Percentiles rank a stretch among this genome's conserved stretches.
Conservation (phyloP, 2,329 filamentous ascomycete genomes). For the Ophiocordyceps camponoti-rufipedis region DNA sequence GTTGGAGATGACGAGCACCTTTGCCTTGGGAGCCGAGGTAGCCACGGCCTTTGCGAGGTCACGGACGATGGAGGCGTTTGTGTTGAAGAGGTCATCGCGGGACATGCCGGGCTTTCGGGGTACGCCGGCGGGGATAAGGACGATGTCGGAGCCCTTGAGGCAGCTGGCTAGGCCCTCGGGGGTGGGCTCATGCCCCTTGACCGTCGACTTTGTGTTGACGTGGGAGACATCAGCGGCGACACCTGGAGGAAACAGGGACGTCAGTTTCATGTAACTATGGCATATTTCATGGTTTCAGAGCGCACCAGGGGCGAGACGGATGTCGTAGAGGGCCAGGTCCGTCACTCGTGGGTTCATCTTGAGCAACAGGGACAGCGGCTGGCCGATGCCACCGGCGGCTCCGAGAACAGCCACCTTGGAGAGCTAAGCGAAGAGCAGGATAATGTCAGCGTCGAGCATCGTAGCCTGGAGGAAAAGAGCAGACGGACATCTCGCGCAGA, state of each 20-base stretch:
- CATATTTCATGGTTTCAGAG: background rate
- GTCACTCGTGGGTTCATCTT: constrained; percentile 95
- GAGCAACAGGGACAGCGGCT: constrained; percentile 90
- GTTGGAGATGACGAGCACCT: constrained; percentile 96
- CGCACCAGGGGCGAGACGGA: constrained; percentile 79
- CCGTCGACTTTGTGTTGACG: constrained; percentile 96
- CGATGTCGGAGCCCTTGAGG: constrained; percentile 65
- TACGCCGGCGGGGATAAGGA: constrained; percentile 95
- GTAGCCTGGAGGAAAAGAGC: background rate
- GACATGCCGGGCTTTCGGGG: constrained; percentile 99
- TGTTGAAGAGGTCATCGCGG: constrained; percentile 99
- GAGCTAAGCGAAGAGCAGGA: constrained; percentile 35
- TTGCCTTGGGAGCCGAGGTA: constrained; percentile 75
- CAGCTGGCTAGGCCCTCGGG: constrained; percentile 57
- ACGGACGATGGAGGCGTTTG: constrained; percentile 97
- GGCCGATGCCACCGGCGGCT: constrained; percentile 94
- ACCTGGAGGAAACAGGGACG: constrained; percentile 34
- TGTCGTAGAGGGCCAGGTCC: constrained; percentile 94
- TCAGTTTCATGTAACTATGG: background rate
- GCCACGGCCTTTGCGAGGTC: constrained; percentile 93
- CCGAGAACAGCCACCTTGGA: constrained; percentile 97
- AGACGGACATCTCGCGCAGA: constrained; percentile 54
- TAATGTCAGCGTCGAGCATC: background rate
- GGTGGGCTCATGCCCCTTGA: constrained; percentile 74
- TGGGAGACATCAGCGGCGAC: constrained; percentile 96